Evolutionary conservation across 1,284 basidiomycete species (phyloP).

Genomic region (Tilletia setariae): DNA sequence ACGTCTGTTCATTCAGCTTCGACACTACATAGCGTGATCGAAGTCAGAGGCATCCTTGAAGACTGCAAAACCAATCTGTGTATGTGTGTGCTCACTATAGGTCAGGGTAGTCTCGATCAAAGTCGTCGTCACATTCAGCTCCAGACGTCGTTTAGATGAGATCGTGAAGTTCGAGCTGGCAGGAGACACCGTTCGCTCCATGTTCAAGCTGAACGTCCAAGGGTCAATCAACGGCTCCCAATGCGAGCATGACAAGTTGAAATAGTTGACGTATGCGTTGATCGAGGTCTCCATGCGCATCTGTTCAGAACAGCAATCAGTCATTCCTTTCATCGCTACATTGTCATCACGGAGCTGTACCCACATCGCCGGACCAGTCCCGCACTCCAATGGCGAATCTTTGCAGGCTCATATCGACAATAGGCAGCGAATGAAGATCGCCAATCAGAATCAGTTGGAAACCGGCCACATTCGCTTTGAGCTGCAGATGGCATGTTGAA

Average conservation of each 20-base stretch:
- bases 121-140: constrained; percentile 81
- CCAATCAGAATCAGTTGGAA: constrained; percentile 91
- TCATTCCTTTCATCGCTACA: background rate
- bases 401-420: constrained; percentile 82
- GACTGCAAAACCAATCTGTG: background rate
- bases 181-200: constrained; percentile 53
- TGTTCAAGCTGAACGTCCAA: constrained; percentile 67
- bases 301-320: background rate
- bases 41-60: background rate
- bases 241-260: constrained; percentile 95
- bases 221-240: constrained; percentile 99
- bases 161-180: constrained; percentile 65
- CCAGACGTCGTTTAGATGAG: constrained; percentile 76
- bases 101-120: constrained; percentile 83
- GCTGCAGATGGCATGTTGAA: background rate
- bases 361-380: constrained; percentile 82
- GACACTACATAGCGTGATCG: constrained; percentile 55
- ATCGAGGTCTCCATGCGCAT: constrained; percentile 58
- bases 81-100: constrained; percentile 52
- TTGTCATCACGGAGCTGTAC: background rate
- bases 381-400: constrained; percentile 78
- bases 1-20: constrained; percentile 69
- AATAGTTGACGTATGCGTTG: constrained; percentile 83
- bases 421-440: constrained; percentile 89
- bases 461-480: constrained; percentile 58